A percentile compares a stretch with the other conserved stretches of the same genome.
Conservation (phyloP, 768 basidiomycete genomes). For the Lactifluus volemus region DNA sequence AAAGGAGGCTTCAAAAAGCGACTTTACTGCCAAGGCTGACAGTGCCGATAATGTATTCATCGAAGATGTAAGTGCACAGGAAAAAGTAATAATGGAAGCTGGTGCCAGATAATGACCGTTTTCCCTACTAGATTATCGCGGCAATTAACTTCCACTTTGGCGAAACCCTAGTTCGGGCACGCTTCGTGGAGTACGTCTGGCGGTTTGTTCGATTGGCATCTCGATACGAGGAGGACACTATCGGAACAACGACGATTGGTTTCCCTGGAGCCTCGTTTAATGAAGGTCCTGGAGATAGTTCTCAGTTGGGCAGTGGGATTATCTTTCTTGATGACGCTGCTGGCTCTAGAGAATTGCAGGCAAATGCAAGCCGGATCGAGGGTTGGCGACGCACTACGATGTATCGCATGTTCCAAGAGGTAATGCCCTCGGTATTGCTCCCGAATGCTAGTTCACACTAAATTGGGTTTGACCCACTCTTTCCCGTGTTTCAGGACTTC, state of each 20-base stretch:
- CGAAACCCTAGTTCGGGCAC: constrained; percentile 76
- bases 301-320: constrained; percentile 70
- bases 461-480: neutral
- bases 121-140: constrained; percentile 51
- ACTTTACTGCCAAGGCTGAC: constrained; percentile 49
- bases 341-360: constrained; percentile 59
- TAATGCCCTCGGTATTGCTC: constrained; percentile 25
- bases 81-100: neutral
- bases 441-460: neutral
- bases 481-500: constrained; percentile 49
- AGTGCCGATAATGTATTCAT: constrained; percentile 79
- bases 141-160: constrained; percentile 92
- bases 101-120: neutral
- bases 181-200: constrained; percentile 82
- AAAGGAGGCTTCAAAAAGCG: constrained; percentile 34
- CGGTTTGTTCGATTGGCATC: constrained; percentile 88
- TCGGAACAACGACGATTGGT: constrained; percentile 67
- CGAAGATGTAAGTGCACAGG: constrained; percentile 66
- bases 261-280: constrained; percentile 51
- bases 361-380: constrained; percentile 80
- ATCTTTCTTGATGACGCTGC: constrained; percentile 65
- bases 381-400: constrained; percentile 83
- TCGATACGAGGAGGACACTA: constrained; percentile 79
- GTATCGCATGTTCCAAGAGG: constrained; percentile 65
- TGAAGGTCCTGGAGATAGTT: constrained; percentile 33